phyloP scores from a whole-genome alignment of 169 alveolate genomes.

The Plasmodium yoelii region DNA sequence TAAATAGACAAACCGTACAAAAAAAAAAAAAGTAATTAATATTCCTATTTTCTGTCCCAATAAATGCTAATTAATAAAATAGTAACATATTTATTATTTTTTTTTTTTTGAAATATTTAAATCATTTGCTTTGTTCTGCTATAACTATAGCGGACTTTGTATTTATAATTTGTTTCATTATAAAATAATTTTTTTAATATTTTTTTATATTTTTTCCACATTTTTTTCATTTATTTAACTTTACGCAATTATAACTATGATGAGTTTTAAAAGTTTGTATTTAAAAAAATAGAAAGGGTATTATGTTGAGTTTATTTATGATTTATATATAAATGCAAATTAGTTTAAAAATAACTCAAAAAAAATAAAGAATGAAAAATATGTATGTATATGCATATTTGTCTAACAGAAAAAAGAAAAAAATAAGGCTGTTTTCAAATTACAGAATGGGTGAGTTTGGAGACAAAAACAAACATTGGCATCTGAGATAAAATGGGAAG shows the following conservation, averaged over 20 bases:
- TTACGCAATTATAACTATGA: no score
- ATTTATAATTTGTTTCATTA: no score
- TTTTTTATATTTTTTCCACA: no score
- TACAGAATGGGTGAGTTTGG: conserved; percentile 35
- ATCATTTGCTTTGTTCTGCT: background rate
- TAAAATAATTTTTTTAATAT: no score
- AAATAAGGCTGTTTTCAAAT: background rate
- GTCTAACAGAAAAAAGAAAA: conserved; percentile 48
- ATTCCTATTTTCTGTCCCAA: background rate
- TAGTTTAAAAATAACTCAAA: background rate
- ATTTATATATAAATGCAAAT: conserved; percentile 1
- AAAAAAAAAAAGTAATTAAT: conserved; percentile 46
- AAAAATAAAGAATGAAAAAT: background rate
- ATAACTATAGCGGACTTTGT: no score
- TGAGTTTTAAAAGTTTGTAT: no score
- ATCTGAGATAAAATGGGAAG: conserved; percentile 17
- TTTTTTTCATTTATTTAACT: no score
- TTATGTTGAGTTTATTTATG: background rate
- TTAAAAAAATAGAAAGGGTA: no score
- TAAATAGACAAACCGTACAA: conserved; percentile 75
- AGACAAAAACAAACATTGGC: conserved; percentile 73
- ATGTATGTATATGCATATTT: background rate
- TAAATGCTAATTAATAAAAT: background rate
- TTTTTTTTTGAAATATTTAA: background rate
- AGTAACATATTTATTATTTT: background rate